These are phyloP conservation scores for Penicillium janthinellum DNA, from an alignment of 2,329 filamentous ascomycete genomes.

Conservation along the genomic window DNA sequence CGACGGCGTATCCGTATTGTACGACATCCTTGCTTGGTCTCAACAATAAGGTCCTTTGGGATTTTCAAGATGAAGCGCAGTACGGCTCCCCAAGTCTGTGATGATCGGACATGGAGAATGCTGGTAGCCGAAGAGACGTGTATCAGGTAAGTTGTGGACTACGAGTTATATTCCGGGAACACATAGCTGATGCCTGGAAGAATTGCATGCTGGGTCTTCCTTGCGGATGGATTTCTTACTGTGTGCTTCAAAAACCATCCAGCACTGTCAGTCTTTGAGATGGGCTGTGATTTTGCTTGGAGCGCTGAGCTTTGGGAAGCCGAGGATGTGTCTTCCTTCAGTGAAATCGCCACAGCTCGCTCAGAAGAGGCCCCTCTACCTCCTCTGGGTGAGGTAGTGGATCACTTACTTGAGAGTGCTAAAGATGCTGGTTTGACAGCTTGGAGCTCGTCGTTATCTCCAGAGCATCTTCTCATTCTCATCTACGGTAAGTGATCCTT, in stretches of 20 bases:
- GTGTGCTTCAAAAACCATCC: slow-evolving; percentile 38
- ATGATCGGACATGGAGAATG: slow-evolving; percentile 26
- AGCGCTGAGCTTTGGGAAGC: slow-evolving; percentile 34
- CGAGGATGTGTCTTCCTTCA: slow-evolving; percentile 30
- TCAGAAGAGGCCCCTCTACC: slow-evolving; percentile 22
- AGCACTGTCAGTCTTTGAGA: slow-evolving; percentile 33
- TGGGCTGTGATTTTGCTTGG: slow-evolving; percentile 36
- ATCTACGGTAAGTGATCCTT: slow-evolving; percentile 30
- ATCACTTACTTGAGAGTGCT: slow-evolving; percentile 27
- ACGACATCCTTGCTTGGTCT: slow-evolving; percentile 34
- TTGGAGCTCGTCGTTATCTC: slow-evolving; percentile 30
- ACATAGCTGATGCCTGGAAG: slow-evolving; percentile 6
- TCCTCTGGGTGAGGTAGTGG: slow-evolving; percentile 26
- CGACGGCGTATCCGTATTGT: slow-evolving; percentile 36
- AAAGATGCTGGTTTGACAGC: slow-evolving; percentile 15
- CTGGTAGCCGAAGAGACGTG: slow-evolving; percentile 32
- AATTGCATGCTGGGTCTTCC: slow-evolving; percentile 35
- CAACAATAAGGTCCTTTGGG: slow-evolving; percentile 32
- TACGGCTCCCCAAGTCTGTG: slow-evolving; percentile 13
- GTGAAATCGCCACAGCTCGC: slow-evolving; percentile 17
- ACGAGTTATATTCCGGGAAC: neutral
- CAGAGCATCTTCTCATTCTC: slow-evolving; percentile 33
- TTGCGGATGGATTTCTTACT: slow-evolving; percentile 36
- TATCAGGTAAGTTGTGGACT: slow-evolving; percentile 21
- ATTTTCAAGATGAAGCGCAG: slow-evolving; percentile 30